A percentile compares a stretch with the other conserved stretches of the same genome.
Evolutionary conservation across 2,329 filamentous ascomycete species (phyloP).

Genomic region (Colletotrichum simmondsii): DNA sequence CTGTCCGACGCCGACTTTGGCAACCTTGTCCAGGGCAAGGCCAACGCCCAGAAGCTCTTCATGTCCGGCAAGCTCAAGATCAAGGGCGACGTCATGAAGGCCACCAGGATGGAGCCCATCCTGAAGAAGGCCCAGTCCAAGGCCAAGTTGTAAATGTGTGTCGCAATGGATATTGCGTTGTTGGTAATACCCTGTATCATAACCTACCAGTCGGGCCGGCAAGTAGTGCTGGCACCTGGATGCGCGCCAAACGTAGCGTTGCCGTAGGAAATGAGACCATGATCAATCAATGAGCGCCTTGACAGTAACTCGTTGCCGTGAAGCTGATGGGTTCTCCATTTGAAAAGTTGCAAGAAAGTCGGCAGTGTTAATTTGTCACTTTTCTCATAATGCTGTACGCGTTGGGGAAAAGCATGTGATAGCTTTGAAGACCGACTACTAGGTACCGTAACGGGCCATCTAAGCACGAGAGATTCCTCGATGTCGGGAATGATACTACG

Average conservation of each 20-base stretch:
- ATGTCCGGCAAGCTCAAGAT: conserved; percentile 99
- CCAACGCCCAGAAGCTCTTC: conserved; percentile 94
- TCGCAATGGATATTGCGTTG: conserved; percentile 4
- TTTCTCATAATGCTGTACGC: background rate
- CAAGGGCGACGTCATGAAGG: conserved; percentile 98
- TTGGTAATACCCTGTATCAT: conserved; percentile 36
- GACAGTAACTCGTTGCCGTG: background rate
- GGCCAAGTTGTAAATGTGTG: conserved; percentile 79
- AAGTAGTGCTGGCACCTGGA: background rate
- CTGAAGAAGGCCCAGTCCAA: conserved; percentile 87
- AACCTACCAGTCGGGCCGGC: conserved; percentile 15
- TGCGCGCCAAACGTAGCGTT: conserved; percentile 10
- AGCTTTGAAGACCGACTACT: background rate
- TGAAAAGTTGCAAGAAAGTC: background rate
- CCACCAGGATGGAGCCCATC: conserved; percentile 94
- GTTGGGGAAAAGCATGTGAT: background rate
- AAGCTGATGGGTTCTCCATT: too few species aligned
- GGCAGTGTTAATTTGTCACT: background rate
- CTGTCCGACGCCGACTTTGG: conserved; percentile 90
- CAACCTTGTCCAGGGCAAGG: conserved; percentile 85
- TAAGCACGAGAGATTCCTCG: background rate
- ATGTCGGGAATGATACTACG: background rate
- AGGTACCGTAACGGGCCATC: background rate
- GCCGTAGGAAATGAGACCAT: conserved; percentile 28
- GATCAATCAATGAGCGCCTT: background rate